These are phyloP conservation scores for Clathrus columnatus DNA, from an alignment of 768 basidiomycete genomes.

Conservation along the genomic window DNA sequence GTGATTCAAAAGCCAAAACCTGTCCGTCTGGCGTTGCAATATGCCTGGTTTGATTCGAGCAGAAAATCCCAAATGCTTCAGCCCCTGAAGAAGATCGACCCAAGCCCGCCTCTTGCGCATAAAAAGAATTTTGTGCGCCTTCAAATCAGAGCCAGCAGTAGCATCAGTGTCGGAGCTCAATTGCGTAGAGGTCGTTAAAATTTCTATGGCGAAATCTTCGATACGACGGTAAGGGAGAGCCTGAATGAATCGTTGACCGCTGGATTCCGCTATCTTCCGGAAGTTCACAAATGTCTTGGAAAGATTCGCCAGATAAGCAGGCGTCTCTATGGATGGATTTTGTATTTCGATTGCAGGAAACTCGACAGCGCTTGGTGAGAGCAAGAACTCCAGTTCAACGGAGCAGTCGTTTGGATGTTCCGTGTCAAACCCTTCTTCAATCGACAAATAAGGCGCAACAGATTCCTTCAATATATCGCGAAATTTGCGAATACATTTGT, in stretches of 20 bases:
- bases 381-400: neutral
- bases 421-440: neutral
- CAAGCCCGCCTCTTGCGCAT: constrained; percentile 84
- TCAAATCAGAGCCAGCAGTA: constrained; percentile 35
- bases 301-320: constrained; percentile 39
- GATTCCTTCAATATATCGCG: constrained; percentile 82
- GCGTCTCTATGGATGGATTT: neutral
- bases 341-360: neutral
- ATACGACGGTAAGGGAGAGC: constrained; percentile 33
- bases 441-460: constrained; percentile 25
- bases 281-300: constrained; percentile 44
- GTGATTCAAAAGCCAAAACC: constrained; percentile 61
- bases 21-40: constrained; percentile 44
- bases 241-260: constrained; percentile 34
- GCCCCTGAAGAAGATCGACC: constrained; percentile 83
- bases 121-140: constrained; percentile 62
- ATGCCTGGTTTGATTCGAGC: constrained; percentile 62
- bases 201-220: constrained; percentile 48
- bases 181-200: constrained; percentile 53
- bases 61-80: constrained; percentile 72
- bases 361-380: neutral
- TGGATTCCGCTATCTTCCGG: constrained; percentile 30
- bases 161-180: constrained; percentile 40
- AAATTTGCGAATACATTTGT: constrained; percentile 86
- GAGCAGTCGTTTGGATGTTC: constrained; percentile 14